Percentiles rank a stretch among this genome's conserved stretches.
Conservation (phyloP, 768 basidiomycete species). For the Strobilomyces dryophilus region DNA sequence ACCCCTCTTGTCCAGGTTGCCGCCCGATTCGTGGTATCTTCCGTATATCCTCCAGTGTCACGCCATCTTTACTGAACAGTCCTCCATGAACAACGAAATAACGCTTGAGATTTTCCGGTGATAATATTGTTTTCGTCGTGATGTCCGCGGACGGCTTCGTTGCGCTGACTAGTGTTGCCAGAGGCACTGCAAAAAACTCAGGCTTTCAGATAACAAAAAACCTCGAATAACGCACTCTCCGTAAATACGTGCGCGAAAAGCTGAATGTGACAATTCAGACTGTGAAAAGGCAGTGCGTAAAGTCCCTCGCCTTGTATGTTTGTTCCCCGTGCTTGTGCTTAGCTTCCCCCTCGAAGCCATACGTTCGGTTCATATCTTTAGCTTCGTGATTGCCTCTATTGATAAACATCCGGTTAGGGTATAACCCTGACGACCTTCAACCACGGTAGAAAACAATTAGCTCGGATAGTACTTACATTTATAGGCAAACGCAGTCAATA, state of each 20-base stretch:
- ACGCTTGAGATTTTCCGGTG: slow-evolving; percentile 76
- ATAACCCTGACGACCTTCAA: slow-evolving; percentile 63
- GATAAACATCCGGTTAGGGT: slow-evolving; percentile 84
- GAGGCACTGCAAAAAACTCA: slow-evolving; percentile 57
- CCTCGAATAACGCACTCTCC: slow-evolving; percentile 48
- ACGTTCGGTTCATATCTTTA: slow-evolving; percentile 93
- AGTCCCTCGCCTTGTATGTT: slow-evolving; percentile 70
- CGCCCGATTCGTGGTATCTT: slow-evolving; percentile 82
- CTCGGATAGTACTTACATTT: slow-evolving; percentile 60
- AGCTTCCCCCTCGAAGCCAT: slow-evolving; percentile 94
- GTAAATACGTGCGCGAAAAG: slow-evolving; percentile 95
- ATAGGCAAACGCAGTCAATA: slow-evolving; percentile 88
- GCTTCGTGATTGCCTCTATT: slow-evolving; percentile 98
- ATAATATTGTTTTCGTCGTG: slow-evolving; percentile 59
- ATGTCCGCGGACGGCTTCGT: slow-evolving; percentile 49
- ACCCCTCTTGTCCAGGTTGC: slow-evolving; percentile 91
- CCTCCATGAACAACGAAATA: slow-evolving; percentile 97
- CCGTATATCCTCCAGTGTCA: slow-evolving; percentile 91
- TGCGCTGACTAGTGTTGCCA: slow-evolving; percentile 81
- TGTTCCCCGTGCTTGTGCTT: slow-evolving; percentile 97
- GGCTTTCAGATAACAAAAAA: neutral
- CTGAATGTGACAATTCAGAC: slow-evolving; percentile 33
- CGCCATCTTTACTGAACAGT: slow-evolving; percentile 89
- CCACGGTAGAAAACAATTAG: neutral
- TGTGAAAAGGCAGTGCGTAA: neutral